Conservation (phyloP, 768 basidiomycete genomes). For the Neoboletus subvelutipes region DNA sequence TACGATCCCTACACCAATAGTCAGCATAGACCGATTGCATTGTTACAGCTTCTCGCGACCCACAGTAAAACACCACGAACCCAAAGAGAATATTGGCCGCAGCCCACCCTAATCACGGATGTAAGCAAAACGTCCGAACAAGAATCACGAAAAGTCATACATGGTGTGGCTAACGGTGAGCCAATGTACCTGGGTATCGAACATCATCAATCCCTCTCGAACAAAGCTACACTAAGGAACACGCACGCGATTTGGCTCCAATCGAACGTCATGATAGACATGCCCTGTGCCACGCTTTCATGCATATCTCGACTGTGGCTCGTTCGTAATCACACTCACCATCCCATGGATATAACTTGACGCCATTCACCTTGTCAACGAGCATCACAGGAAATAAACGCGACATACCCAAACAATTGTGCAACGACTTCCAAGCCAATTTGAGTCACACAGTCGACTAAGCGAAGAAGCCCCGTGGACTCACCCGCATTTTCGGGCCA, state of each 20-base stretch:
- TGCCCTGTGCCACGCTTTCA: constrained; percentile 37
- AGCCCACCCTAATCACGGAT: constrained; percentile 55
- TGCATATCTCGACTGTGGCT: neutral
- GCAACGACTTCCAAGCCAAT: constrained; percentile 36
- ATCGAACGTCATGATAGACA: constrained; percentile 78
- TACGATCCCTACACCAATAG: constrained; percentile 25
- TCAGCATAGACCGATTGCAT: neutral
- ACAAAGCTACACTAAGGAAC: constrained; percentile 1
- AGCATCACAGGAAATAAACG: neutral
- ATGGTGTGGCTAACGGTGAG: constrained; percentile 70
- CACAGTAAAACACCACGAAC: constrained; percentile 72
- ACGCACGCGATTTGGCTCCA: constrained; percentile 64
- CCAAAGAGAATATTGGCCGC: constrained; percentile 68
- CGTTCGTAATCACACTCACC: constrained; percentile 28
- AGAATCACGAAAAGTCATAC: constrained; percentile 11
- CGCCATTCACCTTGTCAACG: constrained; percentile 2
- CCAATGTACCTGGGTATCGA: constrained; percentile 25
- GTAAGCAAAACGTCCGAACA: neutral
- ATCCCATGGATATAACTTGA: constrained; percentile 42
- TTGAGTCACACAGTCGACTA: constrained; percentile 17
- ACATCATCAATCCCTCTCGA: neutral
- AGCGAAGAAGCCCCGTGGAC: constrained; percentile 18
- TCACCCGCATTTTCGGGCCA: constrained; percentile 46
- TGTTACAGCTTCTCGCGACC: neutral
- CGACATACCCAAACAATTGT: constrained; percentile 46